These are phyloP conservation scores for Globisporangium mamillatum DNA, from an alignment of 352 stramenopile species.

Conservation along the genomic window DNA sequence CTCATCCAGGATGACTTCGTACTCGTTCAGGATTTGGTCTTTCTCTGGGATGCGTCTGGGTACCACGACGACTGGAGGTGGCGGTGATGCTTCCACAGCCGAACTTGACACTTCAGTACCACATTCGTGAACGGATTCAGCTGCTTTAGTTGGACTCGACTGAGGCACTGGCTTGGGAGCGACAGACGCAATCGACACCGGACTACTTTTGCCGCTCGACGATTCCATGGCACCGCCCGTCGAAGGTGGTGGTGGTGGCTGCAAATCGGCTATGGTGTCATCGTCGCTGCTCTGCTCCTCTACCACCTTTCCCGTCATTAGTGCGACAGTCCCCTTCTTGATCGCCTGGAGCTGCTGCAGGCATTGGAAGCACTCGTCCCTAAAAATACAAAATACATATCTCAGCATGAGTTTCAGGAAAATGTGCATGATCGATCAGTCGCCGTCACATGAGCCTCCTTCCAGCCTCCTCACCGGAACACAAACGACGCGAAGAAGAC, in stretches of 20 bases:
- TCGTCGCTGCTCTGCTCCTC: neutral
- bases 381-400: constrained; percentile 23
- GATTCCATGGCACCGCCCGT: neutral
- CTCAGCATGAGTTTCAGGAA: neutral
- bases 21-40: constrained; percentile 62
- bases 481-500: constrained; percentile 85
- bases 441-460: neutral
- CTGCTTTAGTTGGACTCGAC: neutral
- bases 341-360: constrained; percentile 77
- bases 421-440: neutral
- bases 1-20: constrained; percentile 72
- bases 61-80: constrained; percentile 1
- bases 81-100: constrained; percentile 11
- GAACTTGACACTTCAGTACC: neutral
- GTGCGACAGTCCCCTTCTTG: constrained; percentile 60
- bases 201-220: constrained; percentile 19
- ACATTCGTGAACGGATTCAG: neutral
- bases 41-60: constrained; percentile 29
- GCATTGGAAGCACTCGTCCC: constrained; percentile 81
- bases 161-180: constrained; percentile 4
- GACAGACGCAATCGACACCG: constrained; percentile 18
- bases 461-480: constrained; percentile 45
- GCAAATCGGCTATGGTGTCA: constrained; percentile 3
- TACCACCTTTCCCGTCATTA: constrained; percentile 32
- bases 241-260: neutral